A percentile compares a stretch with the other conserved stretches of the same genome.
Evolutionary conservation across 768 basidiomycete species (phyloP).

Genomic region (Lentinula guzmanii): DNA sequence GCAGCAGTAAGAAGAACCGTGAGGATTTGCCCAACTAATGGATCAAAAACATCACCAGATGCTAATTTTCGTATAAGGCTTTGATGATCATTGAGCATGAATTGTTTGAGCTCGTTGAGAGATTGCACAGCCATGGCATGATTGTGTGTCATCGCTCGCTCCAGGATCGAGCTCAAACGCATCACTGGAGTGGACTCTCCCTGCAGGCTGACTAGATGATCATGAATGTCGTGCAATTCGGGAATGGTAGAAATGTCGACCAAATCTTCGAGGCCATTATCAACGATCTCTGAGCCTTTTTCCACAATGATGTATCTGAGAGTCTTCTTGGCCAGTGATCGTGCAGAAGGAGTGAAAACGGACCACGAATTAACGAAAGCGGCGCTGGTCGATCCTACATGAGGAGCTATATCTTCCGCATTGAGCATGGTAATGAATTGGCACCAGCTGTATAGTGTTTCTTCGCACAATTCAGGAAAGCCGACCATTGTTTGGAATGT

Average conservation of each 20-base stretch:
- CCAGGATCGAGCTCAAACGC: constrained; percentile 59
- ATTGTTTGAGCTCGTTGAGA: constrained; percentile 65
- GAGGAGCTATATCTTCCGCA: constrained; percentile 68
- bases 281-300: not conserved
- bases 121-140: constrained; percentile 69
- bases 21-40: constrained; percentile 63
- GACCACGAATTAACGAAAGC: constrained; percentile 78
- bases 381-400: constrained; percentile 84
- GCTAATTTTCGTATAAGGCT: constrained; percentile 56
- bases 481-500: constrained; percentile 87
- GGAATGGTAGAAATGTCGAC: constrained; percentile 72
- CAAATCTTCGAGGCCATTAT: constrained; percentile 64
- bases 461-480: constrained; percentile 68
- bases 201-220: constrained; percentile 39
- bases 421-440: constrained; percentile 66
- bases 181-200: constrained; percentile 44
- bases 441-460: constrained; percentile 76
- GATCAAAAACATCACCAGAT: constrained; percentile 84
- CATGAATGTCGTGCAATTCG: constrained; percentile 44
- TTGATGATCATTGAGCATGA: constrained; percentile 47
- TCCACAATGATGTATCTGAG: constrained; percentile 68
- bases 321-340: constrained; percentile 47
- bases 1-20: constrained; percentile 62
- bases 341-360: constrained; percentile 46
- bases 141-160: constrained; percentile 77